phyloP scores from a whole-genome alignment of 2,329 filamentous ascomycete species.

The Alternaria postmessia region DNA sequence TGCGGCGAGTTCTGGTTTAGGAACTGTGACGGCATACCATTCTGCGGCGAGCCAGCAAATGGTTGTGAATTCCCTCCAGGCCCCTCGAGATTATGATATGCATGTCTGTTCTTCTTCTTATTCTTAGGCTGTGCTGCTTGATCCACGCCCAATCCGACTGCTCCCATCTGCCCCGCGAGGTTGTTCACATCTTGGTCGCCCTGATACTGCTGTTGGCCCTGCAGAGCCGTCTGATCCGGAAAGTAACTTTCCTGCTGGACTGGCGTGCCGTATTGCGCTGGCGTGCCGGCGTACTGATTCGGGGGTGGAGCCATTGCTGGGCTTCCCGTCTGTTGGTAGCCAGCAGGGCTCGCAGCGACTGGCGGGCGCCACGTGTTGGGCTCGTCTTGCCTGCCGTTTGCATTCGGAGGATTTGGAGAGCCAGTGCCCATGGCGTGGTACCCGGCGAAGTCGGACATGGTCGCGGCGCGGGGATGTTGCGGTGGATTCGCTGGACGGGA shows the following conservation, averaged over 20 bases:
- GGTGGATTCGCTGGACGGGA: conserved; percentile 21
- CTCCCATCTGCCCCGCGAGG: conserved; percentile 40
- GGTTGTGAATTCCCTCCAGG: conserved; percentile 70
- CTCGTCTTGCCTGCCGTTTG: conserved; percentile 39
- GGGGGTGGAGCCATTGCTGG: conserved; percentile 37
- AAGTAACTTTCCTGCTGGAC: conserved; percentile 53
- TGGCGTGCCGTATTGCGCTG: conserved; percentile 38
- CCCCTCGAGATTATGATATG: conserved; percentile 85
- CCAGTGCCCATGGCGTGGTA: conserved; percentile 48
- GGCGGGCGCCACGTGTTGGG: conserved; percentile 50
- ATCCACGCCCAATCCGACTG: conserved; percentile 37
- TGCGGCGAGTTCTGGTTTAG: conserved; percentile 58
- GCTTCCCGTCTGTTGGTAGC: conserved; percentile 55
- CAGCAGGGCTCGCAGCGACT: conserved; percentile 54
- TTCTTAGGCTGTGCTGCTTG: conserved; percentile 59
- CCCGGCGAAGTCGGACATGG: conserved; percentile 50
- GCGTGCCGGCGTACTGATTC: conserved; percentile 43
- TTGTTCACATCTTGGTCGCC: conserved; percentile 46
- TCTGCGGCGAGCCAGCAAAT: conserved; percentile 72
- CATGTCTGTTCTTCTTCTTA: conserved; percentile 96
- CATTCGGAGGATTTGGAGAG: conserved; percentile 41
- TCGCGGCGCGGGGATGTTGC: conserved; percentile 36
- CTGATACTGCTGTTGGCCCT: conserved; percentile 30
- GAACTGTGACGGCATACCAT: conserved; percentile 65
- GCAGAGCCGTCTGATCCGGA: conserved; percentile 45